Percentiles rank a stretch among this genome's conserved stretches.
Conservation (phyloP, 2,329 filamentous ascomycete genomes). For the Clonostachys rosea region DNA sequence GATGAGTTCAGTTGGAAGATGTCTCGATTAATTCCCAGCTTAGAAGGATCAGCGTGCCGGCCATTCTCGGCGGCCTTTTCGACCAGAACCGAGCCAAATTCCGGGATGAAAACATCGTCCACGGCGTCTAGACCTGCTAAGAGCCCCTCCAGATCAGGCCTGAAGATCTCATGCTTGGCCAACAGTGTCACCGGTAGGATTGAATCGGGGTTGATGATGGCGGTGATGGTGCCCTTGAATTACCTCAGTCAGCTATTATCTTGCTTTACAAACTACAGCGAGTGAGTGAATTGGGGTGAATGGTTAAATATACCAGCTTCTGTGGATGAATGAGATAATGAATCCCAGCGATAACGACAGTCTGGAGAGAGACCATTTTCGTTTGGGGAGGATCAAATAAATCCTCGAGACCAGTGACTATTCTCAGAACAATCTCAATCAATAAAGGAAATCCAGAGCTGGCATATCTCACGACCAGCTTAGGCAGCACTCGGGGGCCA, state of each 20-base stretch:
- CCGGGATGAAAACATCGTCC: conserved; percentile 31
- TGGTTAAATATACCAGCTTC: conserved; percentile 19
- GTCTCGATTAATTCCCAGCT: not conserved
- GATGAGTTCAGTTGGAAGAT: conserved; percentile 13
- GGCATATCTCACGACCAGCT: too few species aligned
- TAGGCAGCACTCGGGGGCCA: too few species aligned
- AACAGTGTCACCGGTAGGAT: conserved; percentile 33
- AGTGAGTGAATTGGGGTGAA: not conserved
- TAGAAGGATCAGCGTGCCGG: not conserved
- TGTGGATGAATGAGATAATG: conserved; percentile 33
- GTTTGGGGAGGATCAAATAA: too few species aligned
- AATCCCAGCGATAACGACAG: conserved; percentile 26
- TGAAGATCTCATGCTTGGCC: conserved; percentile 27
- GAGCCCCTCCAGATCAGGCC: conserved; percentile 23
- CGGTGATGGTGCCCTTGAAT: conserved; percentile 29
- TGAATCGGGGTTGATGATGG: conserved; percentile 32
- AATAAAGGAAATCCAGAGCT: too few species aligned
- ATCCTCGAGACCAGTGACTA: too few species aligned
- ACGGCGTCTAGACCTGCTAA: conserved; percentile 21
- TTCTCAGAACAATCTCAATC: too few species aligned
- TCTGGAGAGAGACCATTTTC: conserved; percentile 17
- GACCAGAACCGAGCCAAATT: conserved; percentile 29
- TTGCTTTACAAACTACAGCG: too few species aligned
- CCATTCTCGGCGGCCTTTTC: conserved; percentile 23
- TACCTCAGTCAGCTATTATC: not conserved